Percentiles rank a stretch among this genome's conserved stretches.
These are phyloP conservation scores for Elongisporangium anandrum DNA, from an alignment of 352 stramenopile species.

Conservation along the genomic window DNA sequence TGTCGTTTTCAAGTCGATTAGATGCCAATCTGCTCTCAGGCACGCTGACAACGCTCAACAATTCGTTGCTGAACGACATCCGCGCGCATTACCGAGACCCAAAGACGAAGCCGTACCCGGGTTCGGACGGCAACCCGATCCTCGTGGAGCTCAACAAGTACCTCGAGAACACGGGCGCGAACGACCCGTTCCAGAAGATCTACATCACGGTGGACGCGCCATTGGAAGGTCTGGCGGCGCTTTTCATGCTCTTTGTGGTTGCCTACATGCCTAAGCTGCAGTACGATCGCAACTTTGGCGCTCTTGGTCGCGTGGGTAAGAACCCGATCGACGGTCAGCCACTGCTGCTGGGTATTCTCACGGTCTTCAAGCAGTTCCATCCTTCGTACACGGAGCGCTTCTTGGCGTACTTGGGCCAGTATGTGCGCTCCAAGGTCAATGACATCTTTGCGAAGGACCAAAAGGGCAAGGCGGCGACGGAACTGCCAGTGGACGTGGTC, in stretches of 20 bases:
- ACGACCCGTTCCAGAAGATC: constrained; percentile 93
- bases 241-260: constrained; percentile 92
- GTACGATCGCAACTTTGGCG: constrained; percentile 89
- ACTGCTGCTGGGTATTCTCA: constrained; percentile 88
- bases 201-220: constrained; percentile 92
- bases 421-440: constrained; percentile 87
- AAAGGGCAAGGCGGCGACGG: constrained; percentile 35
- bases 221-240: constrained; percentile 85
- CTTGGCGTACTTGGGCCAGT: constrained; percentile 91
- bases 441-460: constrained; percentile 72
- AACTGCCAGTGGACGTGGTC: constrained; percentile 77
- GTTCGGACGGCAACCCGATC: constrained; percentile 73
- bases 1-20: constrained; percentile 87
- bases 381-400: constrained; percentile 92
- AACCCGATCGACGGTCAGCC: constrained; percentile 92
- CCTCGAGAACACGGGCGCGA: constrained; percentile 87
- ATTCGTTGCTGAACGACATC: constrained; percentile 87
- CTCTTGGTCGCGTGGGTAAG: constrained; percentile 84
- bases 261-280: constrained; percentile 93
- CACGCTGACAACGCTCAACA: constrained; percentile 88
- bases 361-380: constrained; percentile 95
- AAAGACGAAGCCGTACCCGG: constrained; percentile 78
- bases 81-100: constrained; percentile 81
- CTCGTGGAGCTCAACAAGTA: constrained; percentile 91
- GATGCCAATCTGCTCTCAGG: constrained; percentile 90